A percentile compares a stretch with the other conserved stretches of the same genome.
These are phyloP conservation scores for Phalaenopsis hybrid DNA, from an alignment of 116 monocot species.

Conservation along the genomic window DNA sequence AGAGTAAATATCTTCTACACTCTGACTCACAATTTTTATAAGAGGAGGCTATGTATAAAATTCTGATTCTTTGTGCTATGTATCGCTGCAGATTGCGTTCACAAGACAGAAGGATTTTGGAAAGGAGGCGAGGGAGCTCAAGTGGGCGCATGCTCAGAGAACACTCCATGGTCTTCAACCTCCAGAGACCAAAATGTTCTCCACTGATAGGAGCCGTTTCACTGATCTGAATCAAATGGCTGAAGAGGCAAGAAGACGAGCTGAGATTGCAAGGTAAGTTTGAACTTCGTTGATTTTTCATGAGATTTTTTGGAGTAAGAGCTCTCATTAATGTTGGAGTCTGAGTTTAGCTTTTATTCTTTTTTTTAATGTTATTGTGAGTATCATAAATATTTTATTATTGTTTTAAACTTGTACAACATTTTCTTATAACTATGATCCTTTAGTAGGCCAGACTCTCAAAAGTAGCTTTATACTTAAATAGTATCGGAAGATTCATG, in stretches of 20 bases:
- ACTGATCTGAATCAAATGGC: constrained; percentile 95
- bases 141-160: constrained; percentile 98
- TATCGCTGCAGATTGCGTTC: constrained; percentile 77
- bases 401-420: not conserved
- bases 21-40: not conserved
- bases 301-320: not conserved
- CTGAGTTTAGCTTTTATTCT: not conserved
- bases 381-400: no score
- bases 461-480: no score
- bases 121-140: constrained; percentile 84
- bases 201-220: constrained; percentile 43
- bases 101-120: constrained; percentile 98
- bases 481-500: no score
- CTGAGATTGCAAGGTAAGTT: constrained; percentile 88
- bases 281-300: not conserved
- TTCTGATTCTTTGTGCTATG: not conserved
- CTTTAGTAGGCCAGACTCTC: no score
- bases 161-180: constrained; percentile 85
- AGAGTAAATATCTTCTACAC: constrained; percentile 43
- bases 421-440: not conserved
- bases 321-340: not conserved
- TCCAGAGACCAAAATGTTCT: constrained; percentile 77
- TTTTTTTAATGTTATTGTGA: no score
- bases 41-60: not conserved
- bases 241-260: constrained; percentile 91